phyloP scores from a whole-genome alignment of 1,284 basidiomycete genomes.

The Irpex sp. region DNA sequence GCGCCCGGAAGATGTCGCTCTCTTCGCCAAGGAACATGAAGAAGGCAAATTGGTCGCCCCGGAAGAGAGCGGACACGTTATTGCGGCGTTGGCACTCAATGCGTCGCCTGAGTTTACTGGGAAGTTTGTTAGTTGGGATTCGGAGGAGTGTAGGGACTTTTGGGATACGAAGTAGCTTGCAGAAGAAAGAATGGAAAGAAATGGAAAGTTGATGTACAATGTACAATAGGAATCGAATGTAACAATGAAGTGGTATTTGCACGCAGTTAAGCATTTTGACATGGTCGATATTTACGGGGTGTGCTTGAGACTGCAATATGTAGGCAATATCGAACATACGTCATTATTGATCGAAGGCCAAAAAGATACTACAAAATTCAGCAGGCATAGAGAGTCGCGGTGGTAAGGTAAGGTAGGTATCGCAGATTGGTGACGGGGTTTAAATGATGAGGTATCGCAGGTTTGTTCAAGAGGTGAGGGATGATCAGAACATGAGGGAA shows the following conservation, averaged over 20 bases:
- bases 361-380: not conserved
- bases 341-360: not conserved
- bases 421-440: not conserved
- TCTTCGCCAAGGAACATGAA: slow-evolving; percentile 55
- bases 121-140: slow-evolving; percentile 70
- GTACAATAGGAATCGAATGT: not conserved
- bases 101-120: slow-evolving; percentile 62
- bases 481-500: too few species aligned
- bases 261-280: too few species aligned
- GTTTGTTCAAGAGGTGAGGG: not conserved
- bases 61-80: slow-evolving; percentile 68
- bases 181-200: too few species aligned
- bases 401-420: not conserved
- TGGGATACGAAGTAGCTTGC: slow-evolving; percentile 15
- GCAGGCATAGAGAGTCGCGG: not conserved
- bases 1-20: slow-evolving; percentile 35
- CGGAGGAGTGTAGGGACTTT: slow-evolving; percentile 54
- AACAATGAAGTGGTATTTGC: too few species aligned
- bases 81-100: slow-evolving; percentile 58
- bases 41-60: slow-evolving; percentile 67
- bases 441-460: not conserved
- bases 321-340: not conserved
- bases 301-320: too few species aligned
- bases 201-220: not conserved
- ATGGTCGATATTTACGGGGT: too few species aligned